These are phyloP conservation scores for Linnemannia schmuckeri DNA, from an alignment of 192 early-diverging fungal genomes.

Conservation along the genomic window DNA sequence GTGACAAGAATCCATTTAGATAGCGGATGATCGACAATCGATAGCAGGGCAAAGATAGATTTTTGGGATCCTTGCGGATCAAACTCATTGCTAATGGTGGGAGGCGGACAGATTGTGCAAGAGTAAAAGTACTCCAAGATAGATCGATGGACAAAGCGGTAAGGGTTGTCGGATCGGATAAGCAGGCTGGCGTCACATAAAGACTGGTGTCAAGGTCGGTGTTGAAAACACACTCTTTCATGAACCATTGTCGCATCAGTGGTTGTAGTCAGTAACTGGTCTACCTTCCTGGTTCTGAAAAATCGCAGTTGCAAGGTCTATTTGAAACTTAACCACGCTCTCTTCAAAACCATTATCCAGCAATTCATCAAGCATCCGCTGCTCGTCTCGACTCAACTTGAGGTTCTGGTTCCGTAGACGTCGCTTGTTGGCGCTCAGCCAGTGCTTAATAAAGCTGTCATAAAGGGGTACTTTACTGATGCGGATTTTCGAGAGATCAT, in stretches of 20 bases:
- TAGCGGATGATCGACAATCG: not conserved
- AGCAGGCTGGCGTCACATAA: conserved; percentile 12
- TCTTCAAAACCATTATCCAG: not conserved
- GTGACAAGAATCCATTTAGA: conserved; percentile 1
- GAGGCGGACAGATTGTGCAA: conserved; percentile 7
- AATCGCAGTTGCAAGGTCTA: not conserved
- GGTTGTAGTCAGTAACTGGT: not conserved
- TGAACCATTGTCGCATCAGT: not conserved
- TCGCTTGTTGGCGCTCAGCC: not conserved
- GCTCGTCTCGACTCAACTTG: not conserved
- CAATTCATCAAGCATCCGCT: not conserved
- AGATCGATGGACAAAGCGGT: conserved; percentile 14
- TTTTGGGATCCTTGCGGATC: not conserved
- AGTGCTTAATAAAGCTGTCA: conserved; percentile 9
- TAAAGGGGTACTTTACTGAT: conserved; percentile 15
- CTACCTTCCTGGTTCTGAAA: not conserved
- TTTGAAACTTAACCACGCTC: not conserved
- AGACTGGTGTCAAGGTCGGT: not conserved
- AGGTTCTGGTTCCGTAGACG: not conserved
- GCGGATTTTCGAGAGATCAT: not conserved
- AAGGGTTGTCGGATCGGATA: not conserved
- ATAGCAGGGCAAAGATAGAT: not conserved
- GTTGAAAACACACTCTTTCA: conserved; percentile 18
- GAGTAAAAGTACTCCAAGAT: conserved; percentile 8
- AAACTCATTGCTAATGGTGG: not conserved